Evolutionary conservation across 106 monocot species (phyloP).

Genomic region (Cymbidium sinense): DNA sequence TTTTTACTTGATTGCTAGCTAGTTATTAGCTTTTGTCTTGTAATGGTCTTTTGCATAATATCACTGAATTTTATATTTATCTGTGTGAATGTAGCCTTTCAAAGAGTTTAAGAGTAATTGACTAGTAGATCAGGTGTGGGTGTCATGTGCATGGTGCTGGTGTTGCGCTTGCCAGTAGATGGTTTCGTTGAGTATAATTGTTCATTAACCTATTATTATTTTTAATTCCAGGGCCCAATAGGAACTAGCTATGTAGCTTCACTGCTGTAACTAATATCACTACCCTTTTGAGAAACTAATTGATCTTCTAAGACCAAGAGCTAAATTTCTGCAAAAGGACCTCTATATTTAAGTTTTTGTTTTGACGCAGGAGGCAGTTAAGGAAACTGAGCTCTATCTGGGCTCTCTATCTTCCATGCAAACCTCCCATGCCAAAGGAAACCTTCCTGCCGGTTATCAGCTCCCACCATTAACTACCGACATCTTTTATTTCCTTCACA

Average conservation of each 20-base stretch:
- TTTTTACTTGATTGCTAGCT: too few species aligned
- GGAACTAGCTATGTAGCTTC: background rate
- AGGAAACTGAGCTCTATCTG: slow-evolving; percentile 41
- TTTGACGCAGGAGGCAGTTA: slow-evolving; percentile 77
- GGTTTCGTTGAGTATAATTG: background rate
- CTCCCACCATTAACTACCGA: slow-evolving; percentile 38
- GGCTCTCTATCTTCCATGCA: slow-evolving; percentile 53
- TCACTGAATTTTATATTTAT: background rate
- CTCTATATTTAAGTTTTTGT: slow-evolving; percentile 56
- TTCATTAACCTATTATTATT: background rate
- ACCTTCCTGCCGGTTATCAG: slow-evolving; percentile 48
- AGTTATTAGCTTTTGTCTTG: too few species aligned
- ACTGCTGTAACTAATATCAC: background rate
- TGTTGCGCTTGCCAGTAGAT: background rate
- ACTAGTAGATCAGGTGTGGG: too few species aligned
- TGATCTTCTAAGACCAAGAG: background rate
- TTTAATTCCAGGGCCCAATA: background rate
- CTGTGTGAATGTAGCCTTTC: background rate
- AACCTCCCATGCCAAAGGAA: slow-evolving; percentile 39
- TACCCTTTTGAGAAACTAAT: background rate
- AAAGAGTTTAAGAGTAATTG: background rate
- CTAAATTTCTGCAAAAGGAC: background rate
- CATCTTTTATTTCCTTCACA: slow-evolving; percentile 50
- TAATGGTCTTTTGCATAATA: background rate
- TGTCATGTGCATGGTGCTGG: too few species aligned